Evolutionary conservation across 78 protist genomes (phyloP), one percentile per base, ranked within the genome.

Genomic region (Dictyostelium purpureum): DNA sequence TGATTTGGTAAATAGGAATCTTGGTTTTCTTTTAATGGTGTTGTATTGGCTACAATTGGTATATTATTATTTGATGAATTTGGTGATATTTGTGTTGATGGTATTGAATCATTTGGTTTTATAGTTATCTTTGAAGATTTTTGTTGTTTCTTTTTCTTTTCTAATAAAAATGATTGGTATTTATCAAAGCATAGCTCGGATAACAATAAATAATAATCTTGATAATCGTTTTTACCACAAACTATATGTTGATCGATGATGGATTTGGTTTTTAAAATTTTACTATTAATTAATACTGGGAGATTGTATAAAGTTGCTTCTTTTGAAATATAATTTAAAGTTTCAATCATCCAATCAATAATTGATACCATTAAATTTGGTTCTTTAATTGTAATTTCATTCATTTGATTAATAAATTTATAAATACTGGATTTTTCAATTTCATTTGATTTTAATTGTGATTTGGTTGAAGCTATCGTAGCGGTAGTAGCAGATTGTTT

Each of bases 271-370:
- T 63, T 63, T 21, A 63, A 28, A 14, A 63, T 63, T 63, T 63
- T 63, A 33, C 6, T 63, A 63, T 63, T 33, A 0, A 63, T 31
- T 31, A 33, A 63, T 31, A 21, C 1, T 28, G 38, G 24, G 5
- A 63, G 18, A 31, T 63, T 63, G 6, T 33, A 63, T 63, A 16
- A 12, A 31, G n/a, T 18, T 33, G 71, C 71, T 18, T 63, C 71
- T 63, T 2, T 16, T 16, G 71, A 40, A 21, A 69, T 69, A 11
- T 33, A 21, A 69, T 69, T 42, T 31, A 69, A 42, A 3, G 76
- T 45, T 4, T 42, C 43, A 14, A 52, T 54, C 49, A 71, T 40
- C 90, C 90, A 83, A 14, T 83, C 90, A 28, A 83, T 43, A 0
- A 83, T 31, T 7, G 79, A 52, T 16, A 40, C 4, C 1, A 40